Conservation (phyloP, 805 yeast species). For the Maudiozyma bulderi region DNA sequence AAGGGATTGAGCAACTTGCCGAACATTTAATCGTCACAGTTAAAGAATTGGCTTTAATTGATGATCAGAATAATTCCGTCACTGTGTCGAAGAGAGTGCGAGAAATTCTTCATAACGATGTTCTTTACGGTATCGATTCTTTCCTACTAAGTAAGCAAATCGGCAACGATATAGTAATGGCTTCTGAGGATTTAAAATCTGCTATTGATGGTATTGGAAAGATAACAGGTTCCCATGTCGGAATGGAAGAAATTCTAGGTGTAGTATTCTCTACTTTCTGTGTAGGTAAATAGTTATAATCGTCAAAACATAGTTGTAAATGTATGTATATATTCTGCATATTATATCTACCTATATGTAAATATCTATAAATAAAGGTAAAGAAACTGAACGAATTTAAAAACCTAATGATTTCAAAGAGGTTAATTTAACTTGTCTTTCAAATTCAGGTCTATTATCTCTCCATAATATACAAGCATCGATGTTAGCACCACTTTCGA, state of each 20-base stretch:
- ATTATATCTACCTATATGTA: background rate
- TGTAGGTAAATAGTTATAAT: constrained; percentile 63
- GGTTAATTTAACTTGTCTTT: constrained; percentile 52
- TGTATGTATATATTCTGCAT: background rate
- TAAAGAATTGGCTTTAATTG: constrained; percentile 35
- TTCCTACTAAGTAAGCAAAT: constrained; percentile 39
- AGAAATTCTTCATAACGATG: constrained; percentile 68
- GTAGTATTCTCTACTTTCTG: constrained; percentile 89
- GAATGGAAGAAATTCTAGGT: constrained; percentile 83
- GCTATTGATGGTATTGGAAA: constrained; percentile 85
- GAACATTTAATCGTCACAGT: constrained; percentile 37
- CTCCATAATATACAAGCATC: constrained; percentile 82
- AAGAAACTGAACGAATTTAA: constrained; percentile 15
- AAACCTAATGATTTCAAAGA: constrained; percentile 67
- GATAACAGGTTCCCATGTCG: constrained; percentile 82
- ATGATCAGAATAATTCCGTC: constrained; percentile 53
- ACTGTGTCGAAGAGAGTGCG: constrained; percentile 65
- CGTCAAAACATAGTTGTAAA: background rate
- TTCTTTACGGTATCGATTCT: constrained; percentile 62
- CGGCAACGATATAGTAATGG: constrained; percentile 64
- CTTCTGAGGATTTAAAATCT: constrained; percentile 62
- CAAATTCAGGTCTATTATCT: constrained; percentile 63
- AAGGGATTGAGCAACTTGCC: constrained; percentile 46
- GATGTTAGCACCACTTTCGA: constrained; percentile 89
- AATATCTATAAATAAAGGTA: background rate